Percentiles rank a stretch among this genome's conserved stretches.
phyloP scores from a whole-genome alignment of 768 basidiomycete genomes.

The Dacryopinax spathularia region DNA sequence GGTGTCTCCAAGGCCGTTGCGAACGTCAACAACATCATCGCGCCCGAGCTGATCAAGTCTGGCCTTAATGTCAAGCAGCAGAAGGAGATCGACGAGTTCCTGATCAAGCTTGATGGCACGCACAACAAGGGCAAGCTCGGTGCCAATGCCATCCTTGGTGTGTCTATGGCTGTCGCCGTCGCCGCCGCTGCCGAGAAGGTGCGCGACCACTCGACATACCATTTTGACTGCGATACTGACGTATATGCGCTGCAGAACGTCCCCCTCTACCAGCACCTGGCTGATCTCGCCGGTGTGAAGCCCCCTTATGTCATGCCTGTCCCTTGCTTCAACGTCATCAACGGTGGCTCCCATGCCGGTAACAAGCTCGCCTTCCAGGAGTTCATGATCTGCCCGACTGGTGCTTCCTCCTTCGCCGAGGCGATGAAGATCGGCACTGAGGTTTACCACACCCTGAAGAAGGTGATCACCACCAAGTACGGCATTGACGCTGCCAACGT shows the following conservation, averaged over 20 bases:
- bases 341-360: slow-evolving; percentile 98
- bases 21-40: slow-evolving; percentile 87
- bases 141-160: slow-evolving; percentile 97
- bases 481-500: slow-evolving; percentile 99
- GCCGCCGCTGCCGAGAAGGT: slow-evolving; percentile 87
- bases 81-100: slow-evolving; percentile 91
- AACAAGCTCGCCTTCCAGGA: slow-evolving; percentile 99
- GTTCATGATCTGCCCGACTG: slow-evolving; percentile 98
- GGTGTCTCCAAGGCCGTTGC: slow-evolving; percentile 87
- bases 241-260: slow-evolving; percentile 36
- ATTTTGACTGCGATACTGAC: background rate
- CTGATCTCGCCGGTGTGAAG: slow-evolving; percentile 89
- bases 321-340: slow-evolving; percentile 98
- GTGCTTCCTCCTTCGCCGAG: slow-evolving; percentile 81
- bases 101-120: slow-evolving; percentile 95
- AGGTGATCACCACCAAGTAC: slow-evolving; percentile 97
- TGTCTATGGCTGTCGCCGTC: slow-evolving; percentile 88
- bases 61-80: slow-evolving; percentile 75
- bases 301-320: slow-evolving; percentile 81
- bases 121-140: slow-evolving; percentile 99
- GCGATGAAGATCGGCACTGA: slow-evolving; percentile 98
- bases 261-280: slow-evolving; percentile 92
- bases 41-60: slow-evolving; percentile 72
- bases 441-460: slow-evolving; percentile 95
- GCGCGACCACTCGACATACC: background rate